phyloP scores from a whole-genome alignment of 2,329 filamentous ascomycete species.

The Alternaria rosae region DNA sequence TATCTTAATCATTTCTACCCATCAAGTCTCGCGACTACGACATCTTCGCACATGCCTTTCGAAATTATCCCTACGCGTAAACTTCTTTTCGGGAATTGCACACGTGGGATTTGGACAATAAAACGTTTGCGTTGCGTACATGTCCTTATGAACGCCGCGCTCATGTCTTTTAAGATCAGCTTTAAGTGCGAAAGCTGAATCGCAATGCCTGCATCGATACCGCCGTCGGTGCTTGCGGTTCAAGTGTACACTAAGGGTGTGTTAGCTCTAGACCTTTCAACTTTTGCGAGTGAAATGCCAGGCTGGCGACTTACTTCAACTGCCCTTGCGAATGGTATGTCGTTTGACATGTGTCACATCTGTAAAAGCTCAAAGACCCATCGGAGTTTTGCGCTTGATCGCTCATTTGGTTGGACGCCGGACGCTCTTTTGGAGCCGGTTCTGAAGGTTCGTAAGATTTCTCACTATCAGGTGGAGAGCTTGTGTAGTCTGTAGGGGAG shows the following conservation, averaged over 20 bases:
- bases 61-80: constrained; percentile 20
- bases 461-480: not conserved
- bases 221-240: constrained; percentile 24
- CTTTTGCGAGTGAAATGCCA: not conserved
- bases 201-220: constrained; percentile 16
- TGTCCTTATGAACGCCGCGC: constrained; percentile 16
- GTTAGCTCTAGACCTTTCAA: not conserved
- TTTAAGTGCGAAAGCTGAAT: constrained; percentile 14
- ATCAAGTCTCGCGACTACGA: not conserved
- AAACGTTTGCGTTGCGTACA: constrained; percentile 6
- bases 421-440: not conserved
- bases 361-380: not conserved
- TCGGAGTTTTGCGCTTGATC: not conserved
- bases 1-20: not conserved
- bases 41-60: constrained; percentile 20
- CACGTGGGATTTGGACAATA: constrained; percentile 16
- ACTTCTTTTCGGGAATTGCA: constrained; percentile 14
- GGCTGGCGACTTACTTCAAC: constrained; percentile 14
- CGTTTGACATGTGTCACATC: constrained; percentile 2
- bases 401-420: not conserved
- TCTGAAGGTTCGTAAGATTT: not conserved
- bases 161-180: constrained; percentile 23
- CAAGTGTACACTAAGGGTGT: constrained; percentile 15
- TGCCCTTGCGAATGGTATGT: constrained; percentile 11
- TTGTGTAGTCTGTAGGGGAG: not conserved